These are phyloP conservation scores for Viridothelium virens DNA, from an alignment of 495 filamentous ascomycete genomes.

Conservation along the genomic window DNA sequence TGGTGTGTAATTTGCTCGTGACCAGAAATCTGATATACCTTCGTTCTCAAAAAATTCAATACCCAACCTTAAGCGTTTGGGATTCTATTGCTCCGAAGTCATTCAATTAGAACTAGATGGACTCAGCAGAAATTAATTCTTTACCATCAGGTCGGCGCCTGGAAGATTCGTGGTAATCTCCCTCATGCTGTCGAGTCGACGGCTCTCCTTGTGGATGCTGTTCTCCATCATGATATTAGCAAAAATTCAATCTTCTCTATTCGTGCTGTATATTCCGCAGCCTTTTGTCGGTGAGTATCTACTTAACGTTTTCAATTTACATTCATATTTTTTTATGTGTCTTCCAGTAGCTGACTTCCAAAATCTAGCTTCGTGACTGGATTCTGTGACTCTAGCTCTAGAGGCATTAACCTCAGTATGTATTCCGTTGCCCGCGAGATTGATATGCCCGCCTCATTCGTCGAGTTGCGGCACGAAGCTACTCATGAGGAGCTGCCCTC, in stretches of 20 bases:
- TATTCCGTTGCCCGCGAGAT: conserved; percentile 68
- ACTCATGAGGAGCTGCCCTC: conserved; percentile 81
- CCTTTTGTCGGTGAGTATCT: conserved; percentile 50
- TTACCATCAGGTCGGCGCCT: conserved; percentile 29
- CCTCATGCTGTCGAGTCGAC: conserved; percentile 79
- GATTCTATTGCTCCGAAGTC: neutral
- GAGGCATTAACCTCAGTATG: conserved; percentile 54
- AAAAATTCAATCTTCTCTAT: conserved; percentile 48
- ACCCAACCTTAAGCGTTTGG: neutral
- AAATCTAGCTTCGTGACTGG: conserved; percentile 76
- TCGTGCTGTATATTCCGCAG: conserved; percentile 50
- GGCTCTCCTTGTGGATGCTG: conserved; percentile 64
- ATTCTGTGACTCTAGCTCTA: conserved; percentile 53
- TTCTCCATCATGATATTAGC: conserved; percentile 55
- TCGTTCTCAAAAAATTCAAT: neutral
- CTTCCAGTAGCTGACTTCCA: neutral
- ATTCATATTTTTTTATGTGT: no score
- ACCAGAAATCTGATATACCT: neutral
- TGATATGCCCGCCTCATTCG: conserved; percentile 72
- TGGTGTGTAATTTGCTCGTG: conserved; percentile 4
- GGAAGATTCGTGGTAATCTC: conserved; percentile 62
- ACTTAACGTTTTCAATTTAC: no score
- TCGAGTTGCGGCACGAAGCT: conserved; percentile 82
- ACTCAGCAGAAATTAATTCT: neutral
- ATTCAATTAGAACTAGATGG: no score